Evolutionary conservation across 2,329 filamentous ascomycete genomes (phyloP).

Genomic region (Dactylellina leptospora): DNA sequence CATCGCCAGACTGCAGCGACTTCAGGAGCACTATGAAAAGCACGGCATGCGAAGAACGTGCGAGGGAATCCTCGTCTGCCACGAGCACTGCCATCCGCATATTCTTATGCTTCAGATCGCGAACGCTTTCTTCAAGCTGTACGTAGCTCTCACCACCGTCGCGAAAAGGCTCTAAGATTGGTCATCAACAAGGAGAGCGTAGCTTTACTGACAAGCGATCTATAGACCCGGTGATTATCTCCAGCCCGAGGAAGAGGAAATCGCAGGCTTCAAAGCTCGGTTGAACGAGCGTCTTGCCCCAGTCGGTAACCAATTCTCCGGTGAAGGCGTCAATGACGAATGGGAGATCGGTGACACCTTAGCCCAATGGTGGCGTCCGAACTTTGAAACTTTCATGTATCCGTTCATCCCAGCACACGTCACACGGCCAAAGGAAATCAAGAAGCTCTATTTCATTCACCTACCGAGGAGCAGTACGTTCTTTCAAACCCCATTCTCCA

Average conservation of each 20-base stretch:
- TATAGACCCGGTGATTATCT: constrained; percentile 90
- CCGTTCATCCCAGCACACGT: constrained; percentile 96
- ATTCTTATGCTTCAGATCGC: constrained; percentile 99
- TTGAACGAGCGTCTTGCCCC: constrained; percentile 93
- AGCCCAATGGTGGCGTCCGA: constrained; percentile 98
- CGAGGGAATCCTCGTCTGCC: constrained; percentile 95
- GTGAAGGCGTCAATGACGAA: constrained; percentile 87
- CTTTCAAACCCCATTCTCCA: neutral
- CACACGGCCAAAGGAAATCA: constrained; percentile 96
- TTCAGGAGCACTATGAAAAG: constrained; percentile 92
- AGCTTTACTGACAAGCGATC: constrained; percentile 17
- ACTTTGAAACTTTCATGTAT: constrained; percentile 99
- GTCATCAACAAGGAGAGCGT: too few species aligned
- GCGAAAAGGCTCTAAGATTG: too few species aligned
- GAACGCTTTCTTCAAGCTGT: constrained; percentile 98
- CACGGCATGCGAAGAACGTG: constrained; percentile 98
- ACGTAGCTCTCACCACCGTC: constrained; percentile 56
- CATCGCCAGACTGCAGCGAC: constrained; percentile 84
- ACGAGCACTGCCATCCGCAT: constrained; percentile 98
- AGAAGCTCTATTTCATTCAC: constrained; percentile 98
- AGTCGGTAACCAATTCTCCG: constrained; percentile 80
- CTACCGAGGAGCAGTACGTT: constrained; percentile 85
- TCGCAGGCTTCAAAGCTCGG: constrained; percentile 91
- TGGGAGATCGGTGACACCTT: constrained; percentile 96
- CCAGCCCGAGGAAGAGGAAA: constrained; percentile 85